Evolutionary conservation across 2,329 filamentous ascomycete genomes (phyloP), one percentile per base, ranked within the genome.

Genomic region (Fusarium torulosum): DNA sequence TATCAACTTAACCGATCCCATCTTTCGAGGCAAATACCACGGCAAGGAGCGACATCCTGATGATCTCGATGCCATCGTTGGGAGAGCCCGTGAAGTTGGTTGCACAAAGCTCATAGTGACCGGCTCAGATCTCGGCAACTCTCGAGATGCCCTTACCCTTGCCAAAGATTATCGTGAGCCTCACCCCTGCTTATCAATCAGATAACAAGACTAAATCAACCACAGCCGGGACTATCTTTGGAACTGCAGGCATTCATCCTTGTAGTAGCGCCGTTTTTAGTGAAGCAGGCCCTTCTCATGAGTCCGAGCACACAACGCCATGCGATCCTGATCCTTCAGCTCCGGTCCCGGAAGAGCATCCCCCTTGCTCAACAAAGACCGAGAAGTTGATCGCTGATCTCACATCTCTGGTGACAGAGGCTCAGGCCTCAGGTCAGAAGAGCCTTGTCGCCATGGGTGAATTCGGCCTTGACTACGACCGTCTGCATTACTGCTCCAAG

Each of bases 381-480:
- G 73, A 75, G 13, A 74, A 77, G 41, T 83, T 87, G 74, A 83
- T 94, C 21, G 65, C 79, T 1, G 84, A 87, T 29, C 85, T 98
- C n/a, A 84, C 84, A 43, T 75, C 80, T 8, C 82, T 97, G 4
- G 87, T 94, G 6, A 75, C 85, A 3, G 80, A 87, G 35, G 86
- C 88, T 1, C 88, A 87, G 19, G 66, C 78, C 4, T 76, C 79
- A 7, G 77, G 86, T 0, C 66, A 71, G 37, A 63, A 72, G 40
- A 68, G 70, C 37, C 84, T 92, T 40, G 90, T 93, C 1, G 95
- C 96, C 8, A 94, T 97, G 76, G 96, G 96, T 47, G 96, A 99
- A 79, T 93, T 99, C 65, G 96, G 96, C 3, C 90, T 99, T 6
- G 96, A 99, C 80, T 99, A 98, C 76, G 96, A 99, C 80, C 89